phyloP scores from a whole-genome alignment of 805 yeast genomes.

The Cyberlindnera bimundalis region DNA sequence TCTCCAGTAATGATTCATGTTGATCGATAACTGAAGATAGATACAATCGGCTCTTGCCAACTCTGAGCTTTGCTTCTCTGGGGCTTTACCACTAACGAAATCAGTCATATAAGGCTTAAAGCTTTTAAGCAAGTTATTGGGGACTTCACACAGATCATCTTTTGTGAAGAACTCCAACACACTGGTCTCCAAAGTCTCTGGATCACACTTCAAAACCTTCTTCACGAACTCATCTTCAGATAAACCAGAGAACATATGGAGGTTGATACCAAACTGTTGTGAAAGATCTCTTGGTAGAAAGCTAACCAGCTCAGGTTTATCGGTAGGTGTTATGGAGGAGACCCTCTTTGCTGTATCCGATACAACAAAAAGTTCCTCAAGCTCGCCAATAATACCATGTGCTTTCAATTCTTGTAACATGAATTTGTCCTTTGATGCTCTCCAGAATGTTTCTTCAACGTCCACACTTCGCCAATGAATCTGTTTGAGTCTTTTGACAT shows the following conservation, averaged over 20 bases:
- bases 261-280: constrained; percentile 92
- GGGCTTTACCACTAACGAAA: constrained; percentile 39
- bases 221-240: constrained; percentile 62
- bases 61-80: constrained; percentile 70
- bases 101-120: constrained; percentile 79
- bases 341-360: constrained; percentile 49
- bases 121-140: constrained; percentile 65
- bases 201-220: constrained; percentile 75
- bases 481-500: constrained; percentile 72
- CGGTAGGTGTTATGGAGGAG: constrained; percentile 15
- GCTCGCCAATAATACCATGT: constrained; percentile 77
- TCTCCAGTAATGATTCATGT: constrained; percentile 87
- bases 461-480: constrained; percentile 91
- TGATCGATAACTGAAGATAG: constrained; percentile 77
- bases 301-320: constrained; percentile 41
- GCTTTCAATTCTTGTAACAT: constrained; percentile 62
- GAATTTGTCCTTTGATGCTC: constrained; percentile 50
- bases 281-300: constrained; percentile 81
- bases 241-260: constrained; percentile 67
- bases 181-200: constrained; percentile 61
- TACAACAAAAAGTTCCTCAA: constrained; percentile 86
- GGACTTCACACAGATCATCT: constrained; percentile 70
- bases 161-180: constrained; percentile 82
- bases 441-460: constrained; percentile 86
- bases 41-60: constrained; percentile 85